phyloP scores from a whole-genome alignment of 331 rosid genomes.

The Quercus lobata region DNA sequence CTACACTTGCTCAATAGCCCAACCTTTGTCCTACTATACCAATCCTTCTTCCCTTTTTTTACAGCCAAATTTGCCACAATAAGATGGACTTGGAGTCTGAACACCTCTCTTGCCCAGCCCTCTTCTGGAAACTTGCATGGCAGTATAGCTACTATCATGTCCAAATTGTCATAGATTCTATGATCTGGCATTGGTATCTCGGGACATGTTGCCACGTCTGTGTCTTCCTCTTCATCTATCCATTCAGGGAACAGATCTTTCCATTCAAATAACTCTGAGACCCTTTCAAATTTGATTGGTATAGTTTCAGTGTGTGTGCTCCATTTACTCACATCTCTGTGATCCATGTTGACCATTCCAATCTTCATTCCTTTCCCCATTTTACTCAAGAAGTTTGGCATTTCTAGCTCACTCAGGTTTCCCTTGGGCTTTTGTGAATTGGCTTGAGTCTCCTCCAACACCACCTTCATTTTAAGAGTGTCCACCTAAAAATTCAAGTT shows the following conservation, averaged over 20 bases:
- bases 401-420: constrained; percentile 30
- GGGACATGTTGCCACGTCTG: constrained; percentile 63
- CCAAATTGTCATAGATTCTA: constrained; percentile 35
- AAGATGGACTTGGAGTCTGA: constrained; percentile 64
- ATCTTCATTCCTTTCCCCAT: constrained; percentile 50
- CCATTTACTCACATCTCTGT: constrained; percentile 20
- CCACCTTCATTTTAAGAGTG: constrained; percentile 46
- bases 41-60: constrained; percentile 50
- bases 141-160: constrained; percentile 58
- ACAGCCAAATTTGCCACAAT: constrained; percentile 58
- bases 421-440: constrained; percentile 10
- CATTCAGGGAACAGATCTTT: constrained; percentile 76
- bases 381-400: constrained; percentile 47
- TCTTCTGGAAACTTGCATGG: constrained; percentile 58
- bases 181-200: constrained; percentile 70
- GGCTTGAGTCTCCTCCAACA: constrained; percentile 35
- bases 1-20: constrained; percentile 63
- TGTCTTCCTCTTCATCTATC: constrained; percentile 86
- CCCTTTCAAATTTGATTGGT: constrained; percentile 42
- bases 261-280: constrained; percentile 62
- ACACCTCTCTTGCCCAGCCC: constrained; percentile 68
- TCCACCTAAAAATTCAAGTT: constrained; percentile 27
- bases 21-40: constrained; percentile 49
- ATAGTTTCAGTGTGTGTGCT: constrained; percentile 16
- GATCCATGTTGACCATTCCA: constrained; percentile 68